These are phyloP conservation scores for Cardamine occulta DNA, from an alignment of 345 rosid species.

Conservation along the genomic window DNA sequence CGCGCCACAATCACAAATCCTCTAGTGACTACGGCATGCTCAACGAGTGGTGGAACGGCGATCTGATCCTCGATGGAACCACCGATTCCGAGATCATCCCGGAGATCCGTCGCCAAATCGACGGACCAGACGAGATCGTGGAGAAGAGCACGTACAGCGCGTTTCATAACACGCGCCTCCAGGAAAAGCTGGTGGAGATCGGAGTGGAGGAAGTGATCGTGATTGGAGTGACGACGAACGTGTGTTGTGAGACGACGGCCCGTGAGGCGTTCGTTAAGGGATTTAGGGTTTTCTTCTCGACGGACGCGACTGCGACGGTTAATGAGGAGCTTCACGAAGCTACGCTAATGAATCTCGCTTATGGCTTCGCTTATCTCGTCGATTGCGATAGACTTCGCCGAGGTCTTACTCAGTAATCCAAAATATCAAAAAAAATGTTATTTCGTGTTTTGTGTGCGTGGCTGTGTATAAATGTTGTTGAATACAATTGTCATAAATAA, in stretches of 20 bases:
- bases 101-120: conserved; percentile 43
- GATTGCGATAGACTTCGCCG: conserved; percentile 46
- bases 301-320: conserved; percentile 73
- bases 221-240: conserved; percentile 73
- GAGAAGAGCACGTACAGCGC: conserved; percentile 81
- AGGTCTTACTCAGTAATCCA: background rate
- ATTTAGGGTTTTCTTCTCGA: conserved; percentile 74
- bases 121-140: conserved; percentile 46
- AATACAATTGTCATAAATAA: background rate
- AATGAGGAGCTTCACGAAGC: conserved; percentile 63
- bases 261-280: conserved; percentile 77
- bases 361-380: conserved; percentile 76
- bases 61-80: conserved; percentile 67
- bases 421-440: too few relatives aligned
- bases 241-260: conserved; percentile 91
- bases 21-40: conserved; percentile 62
- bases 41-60: conserved; percentile 70
- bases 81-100: conserved; percentile 56
- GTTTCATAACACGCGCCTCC: conserved; percentile 56
- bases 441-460: background rate
- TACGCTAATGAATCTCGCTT: conserved; percentile 66
- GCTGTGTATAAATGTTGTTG: background rate
- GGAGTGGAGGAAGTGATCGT: conserved; percentile 79
- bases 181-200: conserved; percentile 55
- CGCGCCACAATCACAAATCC: conserved; percentile 71